Evolutionary conservation across 2,329 filamentous ascomycete genomes (phyloP).

Genomic region (Calonectria henricotiae): DNA sequence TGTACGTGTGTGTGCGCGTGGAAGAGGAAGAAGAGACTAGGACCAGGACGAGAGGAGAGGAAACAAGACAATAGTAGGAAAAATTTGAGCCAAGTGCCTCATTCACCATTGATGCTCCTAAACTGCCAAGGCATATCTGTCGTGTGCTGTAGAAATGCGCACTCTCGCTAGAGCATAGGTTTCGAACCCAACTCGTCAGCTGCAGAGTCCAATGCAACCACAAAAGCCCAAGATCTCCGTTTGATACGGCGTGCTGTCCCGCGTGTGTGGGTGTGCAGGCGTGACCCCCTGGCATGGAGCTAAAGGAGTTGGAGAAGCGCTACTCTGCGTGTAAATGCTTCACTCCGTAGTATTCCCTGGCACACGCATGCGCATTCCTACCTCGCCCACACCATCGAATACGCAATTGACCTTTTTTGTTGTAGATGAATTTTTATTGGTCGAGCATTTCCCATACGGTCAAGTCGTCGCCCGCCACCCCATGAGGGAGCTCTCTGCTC

Average conservation of each 20-base stretch:
- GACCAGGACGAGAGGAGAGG: background rate
- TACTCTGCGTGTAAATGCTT: slow-evolving; percentile 10
- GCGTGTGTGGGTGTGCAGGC: slow-evolving; percentile 15
- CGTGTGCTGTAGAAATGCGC: background rate
- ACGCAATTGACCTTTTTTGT: background rate
- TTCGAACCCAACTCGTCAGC: slow-evolving; percentile 6
- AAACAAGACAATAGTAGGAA: background rate
- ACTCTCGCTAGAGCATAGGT: background rate
- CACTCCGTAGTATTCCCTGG: slow-evolving; percentile 31
- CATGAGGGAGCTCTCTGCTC: background rate
- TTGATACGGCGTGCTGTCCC: slow-evolving; percentile 2
- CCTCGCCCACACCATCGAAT: slow-evolving; percentile 13
- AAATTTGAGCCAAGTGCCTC: slow-evolving; percentile 19
- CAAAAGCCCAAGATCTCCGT: slow-evolving; percentile 17
- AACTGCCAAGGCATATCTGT: background rate
- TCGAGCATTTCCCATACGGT: slow-evolving; percentile 19
- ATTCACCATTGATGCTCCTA: slow-evolving; percentile 2
- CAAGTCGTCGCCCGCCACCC: slow-evolving; percentile 17
- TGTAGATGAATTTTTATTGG: slow-evolving; percentile 6
- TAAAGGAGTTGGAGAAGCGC: slow-evolving; percentile 33
- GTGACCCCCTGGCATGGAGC: slow-evolving; percentile 11
- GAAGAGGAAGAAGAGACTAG: background rate
- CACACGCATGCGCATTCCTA: slow-evolving; percentile 22
- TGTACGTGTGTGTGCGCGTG: background rate
- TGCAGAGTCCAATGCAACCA: slow-evolving; percentile 14